Base-by-base conservation (phyloP, 1,284 basidiomycete genomes). In the Sphagnurus paluster region DNA sequence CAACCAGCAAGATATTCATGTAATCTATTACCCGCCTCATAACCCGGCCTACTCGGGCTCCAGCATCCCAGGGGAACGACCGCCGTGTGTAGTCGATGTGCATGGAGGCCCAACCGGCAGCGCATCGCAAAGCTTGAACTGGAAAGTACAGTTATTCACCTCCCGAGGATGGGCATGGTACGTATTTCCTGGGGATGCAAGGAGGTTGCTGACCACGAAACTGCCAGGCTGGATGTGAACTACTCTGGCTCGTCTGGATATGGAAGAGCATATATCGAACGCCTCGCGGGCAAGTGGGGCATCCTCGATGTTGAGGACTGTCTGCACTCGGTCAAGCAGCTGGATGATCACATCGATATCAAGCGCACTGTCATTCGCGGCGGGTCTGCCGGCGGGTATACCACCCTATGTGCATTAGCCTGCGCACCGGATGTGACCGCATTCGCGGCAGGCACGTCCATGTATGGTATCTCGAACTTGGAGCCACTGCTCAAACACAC, bases 241-340 rank as follows among this genome's bases (percentile, higher is more conserved):
- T 87, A 86, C 54, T 75, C 84, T 5, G 87, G 87, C 1, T 84
- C 80, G 5, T 79, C 78, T 4, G 82, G 82, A 0, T 84, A 82
- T 53, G 85, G 84, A 0, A 72, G 81, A 3, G 63, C 66, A 37
- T 87, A 82, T 46, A 79, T 80, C 36, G 70, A 81, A 35, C 75
- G 82, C 7, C 72, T 90, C 4, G 67, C 69, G 21, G 72, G 72
- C 1, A 61, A 78, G n/a, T 90, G 86, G 86, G 86, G 87, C 5
- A 56, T 84, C 24, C 74, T 79, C 13, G 87, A 89, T 56, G 75
- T 83, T 0, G 61, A 72, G 1, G 87, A 90, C 56, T 79, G 76
- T 54, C 76, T 81, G 14, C 61, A 67, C 6, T 77, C 80, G 2
- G 77, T 69, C 77, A 2, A 54, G 63, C 2, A 62, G 0, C 69